Evolutionary conservation across 805 yeast genomes (phyloP).

Genomic region (Yarrowia divulgata): DNA sequence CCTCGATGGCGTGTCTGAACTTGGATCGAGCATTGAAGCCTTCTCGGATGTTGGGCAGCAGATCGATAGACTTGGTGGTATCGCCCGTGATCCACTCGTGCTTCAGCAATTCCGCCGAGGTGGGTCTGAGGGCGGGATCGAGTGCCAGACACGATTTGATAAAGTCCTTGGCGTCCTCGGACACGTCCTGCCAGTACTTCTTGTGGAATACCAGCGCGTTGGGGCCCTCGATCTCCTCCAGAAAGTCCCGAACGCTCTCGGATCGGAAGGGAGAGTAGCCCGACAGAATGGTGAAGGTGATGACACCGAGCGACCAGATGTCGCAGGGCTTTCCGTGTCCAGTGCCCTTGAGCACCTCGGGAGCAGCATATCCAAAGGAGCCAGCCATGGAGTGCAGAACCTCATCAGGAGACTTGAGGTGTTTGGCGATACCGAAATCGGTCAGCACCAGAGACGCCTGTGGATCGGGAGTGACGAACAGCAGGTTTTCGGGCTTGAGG

Average conservation of each 20-base stretch:
- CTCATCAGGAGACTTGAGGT: slow-evolving; percentile 65
- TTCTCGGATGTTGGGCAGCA: slow-evolving; percentile 79
- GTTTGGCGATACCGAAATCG: slow-evolving; percentile 94
- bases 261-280: slow-evolving; percentile 94
- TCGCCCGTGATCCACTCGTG: slow-evolving; percentile 75
- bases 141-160: slow-evolving; percentile 73
- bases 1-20: slow-evolving; percentile 83
- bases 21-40: slow-evolving; percentile 85
- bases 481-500: slow-evolving; percentile 90
- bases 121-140: slow-evolving; percentile 72
- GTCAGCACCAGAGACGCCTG: slow-evolving; percentile 84
- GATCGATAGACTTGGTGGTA: slow-evolving; percentile 63
- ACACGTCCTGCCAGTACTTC: slow-evolving; percentile 83
- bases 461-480: slow-evolving; percentile 68
- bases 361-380: slow-evolving; percentile 96
- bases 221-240: slow-evolving; percentile 76
- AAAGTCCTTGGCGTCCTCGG: slow-evolving; percentile 80
- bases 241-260: slow-evolving; percentile 79
- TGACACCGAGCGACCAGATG: slow-evolving; percentile 94
- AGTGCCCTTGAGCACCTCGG: slow-evolving; percentile 79
- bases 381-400: slow-evolving; percentile 80
- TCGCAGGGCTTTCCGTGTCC: slow-evolving; percentile 98
- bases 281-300: slow-evolving; percentile 85
- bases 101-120: slow-evolving; percentile 66
- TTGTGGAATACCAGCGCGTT: slow-evolving; percentile 84